Evolutionary conservation across 1,284 basidiomycete species (phyloP).

Genomic region (Ustilago bromivora): DNA sequence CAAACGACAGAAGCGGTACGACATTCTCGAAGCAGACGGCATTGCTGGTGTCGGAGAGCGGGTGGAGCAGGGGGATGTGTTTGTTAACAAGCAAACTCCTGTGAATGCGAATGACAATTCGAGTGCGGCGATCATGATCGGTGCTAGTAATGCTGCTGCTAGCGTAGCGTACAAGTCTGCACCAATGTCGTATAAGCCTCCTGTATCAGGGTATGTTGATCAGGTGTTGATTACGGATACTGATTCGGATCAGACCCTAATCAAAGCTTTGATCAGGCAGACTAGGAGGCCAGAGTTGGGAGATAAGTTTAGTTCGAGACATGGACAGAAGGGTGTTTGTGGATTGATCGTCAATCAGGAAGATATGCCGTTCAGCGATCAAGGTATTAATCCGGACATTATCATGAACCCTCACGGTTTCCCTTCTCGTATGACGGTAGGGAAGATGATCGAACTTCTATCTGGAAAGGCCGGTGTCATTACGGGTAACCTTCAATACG

Average conservation of each 20-base stretch:
- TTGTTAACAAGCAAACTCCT: slow-evolving; percentile 96
- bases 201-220: slow-evolving; percentile 90
- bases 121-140: slow-evolving; percentile 60
- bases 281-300: slow-evolving; percentile 95
- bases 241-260: slow-evolving; percentile 88
- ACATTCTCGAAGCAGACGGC: slow-evolving; percentile 90
- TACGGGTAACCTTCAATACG: slow-evolving; percentile 86
- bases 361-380: slow-evolving; percentile 99
- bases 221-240: slow-evolving; percentile 98
- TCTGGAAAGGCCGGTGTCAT: slow-evolving; percentile 86
- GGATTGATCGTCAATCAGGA: slow-evolving; percentile 98
- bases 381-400: slow-evolving; percentile 93
- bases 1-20: slow-evolving; percentile 83
- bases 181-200: slow-evolving; percentile 62
- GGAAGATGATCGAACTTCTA: slow-evolving; percentile 98
- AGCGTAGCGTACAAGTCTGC: slow-evolving; percentile 74
- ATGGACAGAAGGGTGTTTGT: slow-evolving; percentile 99
- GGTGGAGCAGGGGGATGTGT: slow-evolving; percentile 91
- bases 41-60: slow-evolving; percentile 94
- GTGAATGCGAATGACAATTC: slow-evolving; percentile 81
- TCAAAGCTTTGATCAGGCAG: slow-evolving; percentile 98
- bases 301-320: slow-evolving; percentile 97
- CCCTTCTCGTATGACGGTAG: slow-evolving; percentile 97
- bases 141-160: slow-evolving; percentile 31
- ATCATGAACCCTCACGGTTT: slow-evolving; percentile 99